Evolutionary conservation across 768 basidiomycete species (phyloP), one percentile per base, ranked within the genome.

Genomic region (Mycena capillaripes): DNA sequence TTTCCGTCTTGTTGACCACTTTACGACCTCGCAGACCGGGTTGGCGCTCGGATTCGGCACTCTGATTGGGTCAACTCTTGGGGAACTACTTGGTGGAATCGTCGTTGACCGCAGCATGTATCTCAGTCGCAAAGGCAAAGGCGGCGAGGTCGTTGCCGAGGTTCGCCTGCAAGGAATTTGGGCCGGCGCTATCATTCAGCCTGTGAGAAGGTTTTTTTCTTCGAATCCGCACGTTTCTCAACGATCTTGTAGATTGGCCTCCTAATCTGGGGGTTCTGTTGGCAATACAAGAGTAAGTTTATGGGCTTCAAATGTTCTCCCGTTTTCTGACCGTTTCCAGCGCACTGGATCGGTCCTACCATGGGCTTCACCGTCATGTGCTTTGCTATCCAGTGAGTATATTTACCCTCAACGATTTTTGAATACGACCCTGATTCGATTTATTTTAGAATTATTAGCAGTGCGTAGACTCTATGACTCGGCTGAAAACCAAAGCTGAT

Each of bases 251-350:
- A 71, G 71, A 76, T 75, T 29, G 74, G 74, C 7, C 55, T 75
- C 21, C 63, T 75, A 2, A 75, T 75, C 65, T 75, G 75, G 75
- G 71, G 72, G 7, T 75, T 75, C 57, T 65, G 57, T 44, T 75
- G 74, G 74, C 70, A 72, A 40, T 75, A 75, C 59, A 66, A 69
- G 57, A 75, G 73, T 71, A 23, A 29, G 70, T 14, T 7, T 4
- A 40, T 40, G 42, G 14, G 17, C 21, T 0, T 23, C 17, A 27
- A 34, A 11, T 58, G 30, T 23, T 19, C 3, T 4, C n/a, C 16
- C 7, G n/a, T 16, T 38, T 36, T n/a, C 63, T 73, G 2, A 73
- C 23, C 14, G 3, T 29, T 32, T 29, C 50, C 32, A 70, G 73
- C 67, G n/a, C 70, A 71, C 21, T 75, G 74, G 74, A 72, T 69